Percentiles rank a stretch among this genome's conserved stretches.
Evolutionary conservation across 805 yeast species (phyloP).

Genomic region (Saccharomycopsis amapae): DNA sequence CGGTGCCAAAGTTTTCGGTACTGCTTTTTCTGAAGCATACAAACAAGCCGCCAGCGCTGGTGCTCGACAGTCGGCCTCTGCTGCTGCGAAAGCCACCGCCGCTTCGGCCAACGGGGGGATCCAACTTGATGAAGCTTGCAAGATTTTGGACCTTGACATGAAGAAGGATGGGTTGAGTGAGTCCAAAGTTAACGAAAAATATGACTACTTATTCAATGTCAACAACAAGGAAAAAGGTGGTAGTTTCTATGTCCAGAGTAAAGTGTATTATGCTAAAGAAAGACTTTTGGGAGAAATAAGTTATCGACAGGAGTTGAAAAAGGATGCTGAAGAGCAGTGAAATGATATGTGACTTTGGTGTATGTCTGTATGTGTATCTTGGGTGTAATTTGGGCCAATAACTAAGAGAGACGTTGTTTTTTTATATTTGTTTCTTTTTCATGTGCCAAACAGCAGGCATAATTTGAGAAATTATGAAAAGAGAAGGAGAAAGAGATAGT

Average conservation of each 20-base stretch:
- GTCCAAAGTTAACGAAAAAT: constrained; percentile 61
- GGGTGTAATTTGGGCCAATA: too few species aligned
- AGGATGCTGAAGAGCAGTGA: constrained; percentile 24
- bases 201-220: constrained; percentile 75
- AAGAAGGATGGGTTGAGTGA: constrained; percentile 41
- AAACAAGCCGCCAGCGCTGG: constrained; percentile 93
- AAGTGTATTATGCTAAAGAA: constrained; percentile 92
- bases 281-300: constrained; percentile 74
- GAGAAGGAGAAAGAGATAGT: too few species aligned
- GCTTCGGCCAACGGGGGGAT: constrained; percentile 68
- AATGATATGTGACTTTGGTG: too few species aligned
- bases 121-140: constrained; percentile 81
- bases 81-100: constrained; percentile 34
- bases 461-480: too few species aligned
- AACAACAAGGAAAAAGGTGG: constrained; percentile 96
- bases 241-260: constrained; percentile 86
- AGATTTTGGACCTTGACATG: constrained; percentile 75
- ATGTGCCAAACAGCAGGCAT: too few species aligned
- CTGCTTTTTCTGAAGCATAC: constrained; percentile 95
- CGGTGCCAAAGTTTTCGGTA: constrained; percentile 92
- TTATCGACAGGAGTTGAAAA: constrained; percentile 39
- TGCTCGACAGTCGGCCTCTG: constrained; percentile 59
- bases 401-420: too few species aligned
- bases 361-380: too few species aligned
- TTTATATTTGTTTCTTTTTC: too few species aligned